Percentiles rank a stretch among this genome's conserved stretches.
phyloP scores from a whole-genome alignment of 2,329 filamentous ascomycete species.

The Fusarium dlaminii region DNA sequence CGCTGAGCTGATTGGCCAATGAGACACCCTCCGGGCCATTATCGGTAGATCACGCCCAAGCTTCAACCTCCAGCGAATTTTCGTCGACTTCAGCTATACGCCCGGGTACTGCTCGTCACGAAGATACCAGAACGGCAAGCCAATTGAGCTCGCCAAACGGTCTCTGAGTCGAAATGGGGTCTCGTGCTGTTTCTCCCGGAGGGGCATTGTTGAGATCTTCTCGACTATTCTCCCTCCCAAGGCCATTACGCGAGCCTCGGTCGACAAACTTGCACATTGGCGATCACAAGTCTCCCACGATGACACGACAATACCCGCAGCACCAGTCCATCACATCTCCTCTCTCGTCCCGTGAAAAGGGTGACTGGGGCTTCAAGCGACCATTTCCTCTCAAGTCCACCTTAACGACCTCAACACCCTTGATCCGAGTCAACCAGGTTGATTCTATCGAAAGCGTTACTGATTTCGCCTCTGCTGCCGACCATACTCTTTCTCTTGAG shows the following conservation, averaged over 20 bases:
- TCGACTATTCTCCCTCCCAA: constrained; percentile 87
- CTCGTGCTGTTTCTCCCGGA: constrained; percentile 64
- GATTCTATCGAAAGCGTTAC: constrained; percentile 90
- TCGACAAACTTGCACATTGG: constrained; percentile 53
- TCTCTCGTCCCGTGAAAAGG: constrained; percentile 73
- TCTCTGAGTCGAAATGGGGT: constrained; percentile 46
- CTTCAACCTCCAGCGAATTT: constrained; percentile 44
- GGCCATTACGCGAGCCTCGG: constrained; percentile 73
- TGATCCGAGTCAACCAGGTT: constrained; percentile 79
- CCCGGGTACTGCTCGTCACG: constrained; percentile 20
- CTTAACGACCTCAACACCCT: constrained; percentile 74
- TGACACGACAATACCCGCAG: constrained; percentile 80
- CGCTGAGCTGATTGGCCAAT: constrained; percentile 32
- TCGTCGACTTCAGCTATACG: constrained; percentile 36
- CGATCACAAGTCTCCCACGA: constrained; percentile 50
- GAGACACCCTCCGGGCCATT: constrained; percentile 43
- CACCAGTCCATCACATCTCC: constrained; percentile 85
- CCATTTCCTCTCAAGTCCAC: constrained; percentile 81
- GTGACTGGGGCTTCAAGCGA: constrained; percentile 94
- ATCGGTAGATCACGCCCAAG: constrained; percentile 42
- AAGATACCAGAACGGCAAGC: constrained; percentile 37
- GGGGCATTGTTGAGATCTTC: constrained; percentile 82
- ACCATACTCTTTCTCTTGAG: constrained; percentile 80
- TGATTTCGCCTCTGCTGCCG: constrained; percentile 84
- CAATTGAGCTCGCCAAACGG: constrained; percentile 46